A percentile compares a stretch with the other conserved stretches of the same genome.
phyloP scores from a whole-genome alignment of 2,329 filamentous ascomycete species.

The Colletotrichum sp. region DNA sequence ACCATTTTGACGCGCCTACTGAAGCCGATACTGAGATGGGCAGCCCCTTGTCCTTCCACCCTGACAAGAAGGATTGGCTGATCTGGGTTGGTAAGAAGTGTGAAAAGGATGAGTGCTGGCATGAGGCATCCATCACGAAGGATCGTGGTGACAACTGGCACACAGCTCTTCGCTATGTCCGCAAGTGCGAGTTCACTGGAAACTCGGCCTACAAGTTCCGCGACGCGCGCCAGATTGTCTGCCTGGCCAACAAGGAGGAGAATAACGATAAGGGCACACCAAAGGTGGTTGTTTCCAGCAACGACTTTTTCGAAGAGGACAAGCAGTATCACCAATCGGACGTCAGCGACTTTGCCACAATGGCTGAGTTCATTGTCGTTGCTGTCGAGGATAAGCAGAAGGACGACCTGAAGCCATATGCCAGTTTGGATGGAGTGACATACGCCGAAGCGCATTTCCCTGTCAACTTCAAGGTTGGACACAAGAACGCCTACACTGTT shows the following conservation, averaged over 20 bases:
- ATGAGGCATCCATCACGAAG: constrained; percentile 75
- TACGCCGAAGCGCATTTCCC: constrained; percentile 90
- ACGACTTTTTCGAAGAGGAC: constrained; percentile 76
- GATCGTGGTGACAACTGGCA: constrained; percentile 86
- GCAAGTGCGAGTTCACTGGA: constrained; percentile 87
- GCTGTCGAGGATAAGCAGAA: constrained; percentile 75
- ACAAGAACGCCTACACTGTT: constrained; percentile 87
- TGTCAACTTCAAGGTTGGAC: constrained; percentile 77
- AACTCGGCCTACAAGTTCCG: constrained; percentile 62
- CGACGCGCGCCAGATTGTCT: constrained; percentile 61
- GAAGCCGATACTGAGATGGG: constrained; percentile 40
- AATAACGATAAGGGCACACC: constrained; percentile 68
- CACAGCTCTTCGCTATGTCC: constrained; percentile 74
- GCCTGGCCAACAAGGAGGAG: constrained; percentile 62
- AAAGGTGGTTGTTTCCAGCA: constrained; percentile 75
- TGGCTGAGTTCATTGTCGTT: constrained; percentile 96
- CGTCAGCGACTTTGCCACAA: constrained; percentile 87
- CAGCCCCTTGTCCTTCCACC: constrained; percentile 76
- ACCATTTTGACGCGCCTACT: constrained; percentile 74
- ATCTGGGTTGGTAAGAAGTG: constrained; percentile 87
- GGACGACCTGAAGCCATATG: constrained; percentile 74
- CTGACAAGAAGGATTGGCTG: constrained; percentile 84
- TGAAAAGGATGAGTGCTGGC: constrained; percentile 67
- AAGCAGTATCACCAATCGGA: constrained; percentile 69
- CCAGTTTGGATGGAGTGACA: constrained; percentile 82